Percentiles rank a stretch among this genome's conserved stretches.
phyloP scores from a whole-genome alignment of 805 yeast species.

The Scheffersomyces spartinae region DNA sequence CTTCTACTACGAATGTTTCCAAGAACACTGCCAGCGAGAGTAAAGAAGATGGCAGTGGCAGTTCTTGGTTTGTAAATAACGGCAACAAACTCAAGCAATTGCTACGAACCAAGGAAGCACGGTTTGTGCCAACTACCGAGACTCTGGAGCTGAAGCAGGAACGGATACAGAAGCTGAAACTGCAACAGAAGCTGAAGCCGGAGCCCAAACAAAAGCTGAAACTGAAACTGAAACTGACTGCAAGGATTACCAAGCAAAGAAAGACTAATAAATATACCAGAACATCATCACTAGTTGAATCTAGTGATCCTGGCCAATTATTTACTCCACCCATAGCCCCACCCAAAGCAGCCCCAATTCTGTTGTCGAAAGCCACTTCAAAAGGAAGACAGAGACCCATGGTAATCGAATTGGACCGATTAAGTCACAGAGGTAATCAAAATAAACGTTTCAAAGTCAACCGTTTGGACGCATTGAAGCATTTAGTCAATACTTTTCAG shows the following conservation, averaged over 20 bases:
- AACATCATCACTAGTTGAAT: slow-evolving; percentile 4
- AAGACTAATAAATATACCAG: slow-evolving; percentile 5
- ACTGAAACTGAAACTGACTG: slow-evolving; percentile 1
- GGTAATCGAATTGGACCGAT: slow-evolving; percentile 16
- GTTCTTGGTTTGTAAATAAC: no score
- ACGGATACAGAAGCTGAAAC: no score
- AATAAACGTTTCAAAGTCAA: slow-evolving; percentile 16
- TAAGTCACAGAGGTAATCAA: slow-evolving; percentile 9
- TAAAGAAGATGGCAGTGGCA: no score
- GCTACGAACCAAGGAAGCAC: no score
- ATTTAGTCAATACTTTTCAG: slow-evolving; percentile 15
- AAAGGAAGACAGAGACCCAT: slow-evolving; percentile 18
- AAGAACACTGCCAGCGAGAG: no score
- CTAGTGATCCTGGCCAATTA: slow-evolving; percentile 1
- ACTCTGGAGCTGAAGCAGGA: no score
- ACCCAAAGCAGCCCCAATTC: slow-evolving; percentile 4
- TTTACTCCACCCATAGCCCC: no score
- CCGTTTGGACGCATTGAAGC: slow-evolving; percentile 26
- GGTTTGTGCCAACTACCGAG: no score
- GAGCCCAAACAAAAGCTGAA: neutral
- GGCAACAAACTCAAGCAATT: no score
- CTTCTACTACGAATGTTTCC: no score
- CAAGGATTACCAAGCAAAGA: neutral
- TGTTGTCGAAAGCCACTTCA: slow-evolving; percentile 9
- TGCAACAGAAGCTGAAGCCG: no score